Percentiles rank a stretch among this genome's conserved stretches.
These are phyloP conservation scores for Fusarium tuaranense DNA, from an alignment of 2,329 filamentous ascomycete species.

Conservation along the genomic window DNA sequence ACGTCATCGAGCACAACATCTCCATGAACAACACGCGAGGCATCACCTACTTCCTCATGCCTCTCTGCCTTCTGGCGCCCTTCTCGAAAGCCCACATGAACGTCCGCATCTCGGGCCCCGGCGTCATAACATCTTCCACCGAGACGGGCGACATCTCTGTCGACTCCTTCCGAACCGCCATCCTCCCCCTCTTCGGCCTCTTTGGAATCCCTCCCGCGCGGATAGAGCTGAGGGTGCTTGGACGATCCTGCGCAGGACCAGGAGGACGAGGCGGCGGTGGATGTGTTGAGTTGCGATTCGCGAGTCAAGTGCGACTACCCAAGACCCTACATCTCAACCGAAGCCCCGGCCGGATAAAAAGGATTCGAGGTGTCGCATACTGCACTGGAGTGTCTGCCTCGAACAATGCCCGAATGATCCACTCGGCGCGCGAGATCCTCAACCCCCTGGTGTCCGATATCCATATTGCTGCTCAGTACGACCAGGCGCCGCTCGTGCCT, in stretches of 20 bases:
- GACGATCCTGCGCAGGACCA: slow-evolving; percentile 80
- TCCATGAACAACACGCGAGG: slow-evolving; percentile 83
- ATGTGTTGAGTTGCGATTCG: slow-evolving; percentile 92
- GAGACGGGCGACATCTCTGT: slow-evolving; percentile 88
- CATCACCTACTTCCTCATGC: slow-evolving; percentile 91
- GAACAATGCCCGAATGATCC: slow-evolving; percentile 96
- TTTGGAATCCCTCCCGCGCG: slow-evolving; percentile 86
- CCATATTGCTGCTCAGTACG: slow-evolving; percentile 87
- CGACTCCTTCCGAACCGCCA: slow-evolving; percentile 92
- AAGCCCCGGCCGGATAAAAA: slow-evolving; percentile 85
- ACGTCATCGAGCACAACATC: slow-evolving; percentile 84
- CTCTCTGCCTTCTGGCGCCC: slow-evolving; percentile 88
- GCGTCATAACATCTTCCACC: slow-evolving; percentile 91
- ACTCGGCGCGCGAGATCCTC: slow-evolving; percentile 85
- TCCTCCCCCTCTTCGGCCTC: slow-evolving; percentile 88
- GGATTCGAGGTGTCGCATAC: slow-evolving; percentile 93
- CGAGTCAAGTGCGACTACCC: slow-evolving; percentile 90
- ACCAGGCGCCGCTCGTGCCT: slow-evolving; percentile 69
- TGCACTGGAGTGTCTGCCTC: slow-evolving; percentile 90
- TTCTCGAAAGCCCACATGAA: slow-evolving; percentile 94
- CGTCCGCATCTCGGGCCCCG: slow-evolving; percentile 88
- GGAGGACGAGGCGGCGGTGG: slow-evolving; percentile 86
- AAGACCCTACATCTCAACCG: slow-evolving; percentile 92
- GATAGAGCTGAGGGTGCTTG: slow-evolving; percentile 87
- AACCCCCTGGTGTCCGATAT: slow-evolving; percentile 90